Evolutionary conservation across 2,329 filamentous ascomycete species (phyloP), one percentile per base, ranked within the genome.

Genomic region (Cladophialophora immunda): DNA sequence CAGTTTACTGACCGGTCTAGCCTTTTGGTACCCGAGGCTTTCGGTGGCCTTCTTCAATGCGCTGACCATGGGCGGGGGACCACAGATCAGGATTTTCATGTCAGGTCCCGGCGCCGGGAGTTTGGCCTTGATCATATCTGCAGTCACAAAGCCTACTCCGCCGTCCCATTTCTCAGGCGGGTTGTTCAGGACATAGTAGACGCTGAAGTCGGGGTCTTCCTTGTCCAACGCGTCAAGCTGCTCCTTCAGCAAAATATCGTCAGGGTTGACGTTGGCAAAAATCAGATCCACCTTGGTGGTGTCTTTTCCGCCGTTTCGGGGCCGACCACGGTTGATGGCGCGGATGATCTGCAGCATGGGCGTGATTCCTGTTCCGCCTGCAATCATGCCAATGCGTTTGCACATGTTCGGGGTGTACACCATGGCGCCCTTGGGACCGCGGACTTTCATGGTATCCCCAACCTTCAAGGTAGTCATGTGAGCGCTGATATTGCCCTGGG

Each of bases 401-500:
- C 94, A 92, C 92, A 99, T 94, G 85, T 97, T 97, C 74, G 94
- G 93, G 19, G 90, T 92, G 84, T 99, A 99, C 70, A 97, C 92
- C 86, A 99, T 97, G 74, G 94, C 94, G 74, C 95, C 95, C 87
- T 98, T 98, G 80, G 95, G 95, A 9, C 95, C 95, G 75, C 88
- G 90, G 75, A 98, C 90, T 78, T 92, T 92, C 86, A 99, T 95
- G 68, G 87, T 90, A 80, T 97, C 89, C 69, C 94, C 94, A 68
- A 97, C 86, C 70, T 87, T 87, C 69, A 99, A 87, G 13, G 87
- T 89, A 55, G 93, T 92, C 83, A 99, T 89, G 82, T 97, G 86
- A 83, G 93, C 94, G 79, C 92, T 96, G 85, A 99, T 98, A 85
- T 98, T 98, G 75, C 95, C 95, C 73, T 93, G 94, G 2, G 94